Conservation (phyloP, 768 basidiomycete genomes). For the Macrolepiota dolichaula region DNA sequence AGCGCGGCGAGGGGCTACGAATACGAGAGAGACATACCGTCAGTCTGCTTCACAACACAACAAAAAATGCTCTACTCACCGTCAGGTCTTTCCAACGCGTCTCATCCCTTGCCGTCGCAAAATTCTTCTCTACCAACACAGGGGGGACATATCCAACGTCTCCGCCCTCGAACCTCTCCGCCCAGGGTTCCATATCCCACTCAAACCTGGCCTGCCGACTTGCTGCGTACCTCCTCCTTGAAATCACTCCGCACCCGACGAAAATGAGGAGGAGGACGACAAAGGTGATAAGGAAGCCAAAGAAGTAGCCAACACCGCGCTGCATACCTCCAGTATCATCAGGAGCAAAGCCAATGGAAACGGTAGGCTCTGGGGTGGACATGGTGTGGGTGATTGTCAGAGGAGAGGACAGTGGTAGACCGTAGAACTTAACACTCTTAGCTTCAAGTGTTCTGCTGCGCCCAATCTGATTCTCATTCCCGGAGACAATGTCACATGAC, state of each 20-base stretch:
- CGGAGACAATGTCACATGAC: constrained; percentile 9
- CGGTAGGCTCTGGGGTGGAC: constrained; percentile 5
- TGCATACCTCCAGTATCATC: constrained; percentile 10
- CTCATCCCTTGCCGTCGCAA: not conserved
- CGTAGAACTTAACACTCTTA: too few species aligned
- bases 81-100: constrained; percentile 8
- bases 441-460: too few species aligned
- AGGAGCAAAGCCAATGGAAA: not conserved
- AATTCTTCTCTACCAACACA: constrained; percentile 1
- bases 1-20: constrained; percentile 7
- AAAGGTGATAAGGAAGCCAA: constrained; percentile 51
- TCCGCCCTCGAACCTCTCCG: constrained; percentile 2
- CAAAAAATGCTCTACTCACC: not conserved
- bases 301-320: constrained; percentile 44
- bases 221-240: constrained; percentile 35
- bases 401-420: too few species aligned
- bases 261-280: constrained; percentile 47
- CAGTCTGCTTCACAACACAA: not conserved
- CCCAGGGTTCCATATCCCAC: constrained; percentile 16
- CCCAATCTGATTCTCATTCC: not conserved
- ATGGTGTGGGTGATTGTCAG: not conserved
- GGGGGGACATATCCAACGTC: constrained; percentile 4
- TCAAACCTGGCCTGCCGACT: constrained; percentile 21
- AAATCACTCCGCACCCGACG: constrained; percentile 46
- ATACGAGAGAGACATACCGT: not conserved